These are phyloP conservation scores for Iberis pinnata DNA, from an alignment of 345 rosid species.

Conservation along the genomic window DNA sequence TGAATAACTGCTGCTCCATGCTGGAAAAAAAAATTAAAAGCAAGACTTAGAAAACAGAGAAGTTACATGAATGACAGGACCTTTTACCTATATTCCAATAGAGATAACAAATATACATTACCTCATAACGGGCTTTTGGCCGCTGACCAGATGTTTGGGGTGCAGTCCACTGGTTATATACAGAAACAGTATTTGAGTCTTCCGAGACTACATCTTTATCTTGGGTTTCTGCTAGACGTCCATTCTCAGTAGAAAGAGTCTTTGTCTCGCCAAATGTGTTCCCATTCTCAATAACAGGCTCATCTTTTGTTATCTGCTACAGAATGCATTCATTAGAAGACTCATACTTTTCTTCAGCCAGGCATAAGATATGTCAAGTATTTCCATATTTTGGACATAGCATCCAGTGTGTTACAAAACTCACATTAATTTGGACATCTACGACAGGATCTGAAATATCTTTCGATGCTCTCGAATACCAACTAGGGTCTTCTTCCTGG, in stretches of 20 bases:
- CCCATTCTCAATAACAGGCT: conserved; percentile 54
- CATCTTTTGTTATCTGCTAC: conserved; percentile 55
- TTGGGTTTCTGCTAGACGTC: conserved; percentile 54
- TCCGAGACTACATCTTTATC: conserved; percentile 93
- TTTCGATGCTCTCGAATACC: conserved; percentile 91
- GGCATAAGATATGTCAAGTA: not conserved
- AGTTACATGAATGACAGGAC: conserved; percentile 18
- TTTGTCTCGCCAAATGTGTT: conserved; percentile 56
- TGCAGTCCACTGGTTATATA: conserved; percentile 85
- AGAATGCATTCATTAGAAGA: conserved; percentile 18
- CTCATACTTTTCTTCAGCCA: conserved; percentile 7
- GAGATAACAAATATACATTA: conserved; percentile 29
- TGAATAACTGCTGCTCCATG: conserved; percentile 88
- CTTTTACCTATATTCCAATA: conserved; percentile 16
- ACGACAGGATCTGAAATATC: conserved; percentile 52
- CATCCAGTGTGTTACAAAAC: conserved; percentile 24
- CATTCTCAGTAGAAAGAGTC: conserved; percentile 61
- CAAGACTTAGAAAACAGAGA: conserved; percentile 21
- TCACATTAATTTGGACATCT: conserved; percentile 68
- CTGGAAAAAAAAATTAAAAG: conserved; percentile 38
- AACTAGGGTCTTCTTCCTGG: conserved; percentile 96
- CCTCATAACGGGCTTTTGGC: conserved; percentile 97
- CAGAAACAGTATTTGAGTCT: conserved; percentile 63
- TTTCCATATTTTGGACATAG: conserved; percentile 6
- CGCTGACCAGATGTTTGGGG: conserved; percentile 72